A percentile compares a stretch with the other conserved stretches of the same genome.
Conservation (phyloP, 148 eudicot species). For the Rhododendron williamsianum region DNA sequence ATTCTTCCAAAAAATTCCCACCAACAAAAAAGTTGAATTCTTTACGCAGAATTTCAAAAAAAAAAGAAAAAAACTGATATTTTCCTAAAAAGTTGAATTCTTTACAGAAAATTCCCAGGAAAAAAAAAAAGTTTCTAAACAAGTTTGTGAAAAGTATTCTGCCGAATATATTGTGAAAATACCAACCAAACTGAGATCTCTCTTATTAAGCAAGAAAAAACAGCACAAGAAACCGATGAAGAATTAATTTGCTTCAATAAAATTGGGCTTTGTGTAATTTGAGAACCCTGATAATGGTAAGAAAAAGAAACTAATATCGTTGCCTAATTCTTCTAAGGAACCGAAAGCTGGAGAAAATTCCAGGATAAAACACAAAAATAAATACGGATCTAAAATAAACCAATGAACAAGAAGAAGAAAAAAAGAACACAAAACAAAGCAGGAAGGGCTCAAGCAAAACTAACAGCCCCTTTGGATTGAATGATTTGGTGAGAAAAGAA, state of each 20-base stretch:
- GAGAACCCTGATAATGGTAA: background rate
- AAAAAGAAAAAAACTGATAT: no score
- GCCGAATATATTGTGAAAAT: background rate
- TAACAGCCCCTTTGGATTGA: background rate
- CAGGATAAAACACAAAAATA: background rate
- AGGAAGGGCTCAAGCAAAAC: background rate
- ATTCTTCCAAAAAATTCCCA: background rate
- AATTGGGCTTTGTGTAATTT: background rate
- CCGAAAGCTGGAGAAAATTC: background rate
- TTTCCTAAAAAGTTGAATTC: background rate
- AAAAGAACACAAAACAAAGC: background rate
- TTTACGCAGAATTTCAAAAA: no score
- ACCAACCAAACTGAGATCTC: background rate
- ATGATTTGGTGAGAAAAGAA: background rate
- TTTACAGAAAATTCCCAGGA: background rate
- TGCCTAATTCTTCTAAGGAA: background rate
- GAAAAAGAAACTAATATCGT: background rate
- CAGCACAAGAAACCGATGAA: background rate
- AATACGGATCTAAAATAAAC: background rate
- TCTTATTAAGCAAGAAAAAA: background rate
- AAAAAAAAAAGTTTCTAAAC: background rate
- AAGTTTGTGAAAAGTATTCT: no score
- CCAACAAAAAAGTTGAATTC: no score
- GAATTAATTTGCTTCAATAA: background rate
- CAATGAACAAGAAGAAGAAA: background rate